phyloP scores from a whole-genome alignment of 2,329 filamentous ascomycete species.

The Aspergillus quadricinctus region DNA sequence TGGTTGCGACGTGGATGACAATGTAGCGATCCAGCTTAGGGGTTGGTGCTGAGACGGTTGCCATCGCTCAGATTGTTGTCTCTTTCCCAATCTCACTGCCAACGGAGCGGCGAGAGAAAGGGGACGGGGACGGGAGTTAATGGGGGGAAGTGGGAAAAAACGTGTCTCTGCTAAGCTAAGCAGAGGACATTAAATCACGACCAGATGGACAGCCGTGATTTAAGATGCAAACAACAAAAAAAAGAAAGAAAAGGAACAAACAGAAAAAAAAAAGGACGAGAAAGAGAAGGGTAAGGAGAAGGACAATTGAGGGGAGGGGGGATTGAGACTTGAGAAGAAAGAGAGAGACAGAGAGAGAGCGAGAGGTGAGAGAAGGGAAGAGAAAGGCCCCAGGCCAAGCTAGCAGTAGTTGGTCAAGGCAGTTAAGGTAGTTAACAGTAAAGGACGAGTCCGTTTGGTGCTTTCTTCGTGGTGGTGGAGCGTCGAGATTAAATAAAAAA shows the following conservation, averaged over 20 bases:
- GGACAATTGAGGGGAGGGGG: slow-evolving; percentile 11
- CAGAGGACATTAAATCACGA: slow-evolving; percentile 19
- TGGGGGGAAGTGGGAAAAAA: slow-evolving; percentile 12
- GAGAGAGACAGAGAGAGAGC: slow-evolving; percentile 20
- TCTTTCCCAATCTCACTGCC: slow-evolving; percentile 17
- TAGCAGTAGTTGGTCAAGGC: neutral
- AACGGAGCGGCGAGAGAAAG: slow-evolving; percentile 24
- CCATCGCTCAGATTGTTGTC: slow-evolving; percentile 33
- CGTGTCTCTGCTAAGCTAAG: slow-evolving; percentile 22
- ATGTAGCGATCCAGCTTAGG: slow-evolving; percentile 91
- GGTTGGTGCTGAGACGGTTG: slow-evolving; percentile 48
- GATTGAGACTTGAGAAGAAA: slow-evolving; percentile 16
- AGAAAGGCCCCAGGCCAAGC: slow-evolving; percentile 8
- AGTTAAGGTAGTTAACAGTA: slow-evolving; percentile 5
- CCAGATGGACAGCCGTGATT: slow-evolving; percentile 25
- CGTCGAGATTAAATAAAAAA: slow-evolving; percentile 25
- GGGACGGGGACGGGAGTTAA: neutral
- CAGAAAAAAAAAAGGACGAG: slow-evolving; percentile 12
- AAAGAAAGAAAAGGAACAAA: slow-evolving; percentile 12
- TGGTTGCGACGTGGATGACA: slow-evolving; percentile 97
- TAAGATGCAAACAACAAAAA: slow-evolving; percentile 25
- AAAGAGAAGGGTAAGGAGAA: slow-evolving; percentile 12
- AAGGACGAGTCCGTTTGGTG: slow-evolving; percentile 14
- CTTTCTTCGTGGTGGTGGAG: slow-evolving; percentile 22
- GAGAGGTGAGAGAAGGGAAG: slow-evolving; percentile 25